These are phyloP conservation scores for Polytrichum commune DNA, from an alignment of 225 moss, liverwort and hornwort genomes.

Conservation along the genomic window DNA sequence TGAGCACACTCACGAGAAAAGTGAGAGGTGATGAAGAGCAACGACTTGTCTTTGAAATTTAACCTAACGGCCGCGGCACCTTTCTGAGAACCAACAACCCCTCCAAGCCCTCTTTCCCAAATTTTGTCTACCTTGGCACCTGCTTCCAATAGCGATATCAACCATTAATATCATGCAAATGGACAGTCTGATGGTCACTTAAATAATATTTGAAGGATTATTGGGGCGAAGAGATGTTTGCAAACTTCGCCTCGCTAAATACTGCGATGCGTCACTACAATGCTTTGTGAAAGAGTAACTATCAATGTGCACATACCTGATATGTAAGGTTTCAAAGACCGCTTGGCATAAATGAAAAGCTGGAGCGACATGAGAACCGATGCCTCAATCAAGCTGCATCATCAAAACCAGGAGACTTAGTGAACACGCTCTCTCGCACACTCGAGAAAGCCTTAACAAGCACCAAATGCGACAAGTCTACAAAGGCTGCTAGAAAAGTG, in stretches of 20 bases:
- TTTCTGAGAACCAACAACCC: conserved; percentile 77
- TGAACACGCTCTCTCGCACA: background rate
- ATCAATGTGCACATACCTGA: conserved; percentile 37
- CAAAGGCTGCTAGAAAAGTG: too few species aligned
- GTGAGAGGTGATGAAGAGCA: conserved; percentile 84
- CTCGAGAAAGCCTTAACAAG: too few species aligned
- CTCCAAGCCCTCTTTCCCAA: conserved; percentile 68
- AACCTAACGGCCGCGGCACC: conserved; percentile 76
- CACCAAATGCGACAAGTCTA: too few species aligned
- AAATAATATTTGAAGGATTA: too few species aligned
- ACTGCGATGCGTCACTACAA: background rate
- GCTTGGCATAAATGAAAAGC: conserved; percentile 66
- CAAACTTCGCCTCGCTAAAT: too few species aligned
- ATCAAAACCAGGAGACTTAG: background rate
- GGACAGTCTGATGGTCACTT: too few species aligned
- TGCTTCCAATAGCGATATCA: conserved; percentile 24
- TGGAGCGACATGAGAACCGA: conserved; percentile 77
- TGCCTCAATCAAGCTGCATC: conserved; percentile 48
- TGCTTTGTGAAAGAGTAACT: background rate
- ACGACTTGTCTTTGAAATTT: conserved; percentile 50
- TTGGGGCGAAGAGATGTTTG: too few species aligned
- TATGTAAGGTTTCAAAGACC: conserved; percentile 57
- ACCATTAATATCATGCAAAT: too few species aligned
- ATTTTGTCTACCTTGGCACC: conserved; percentile 77
- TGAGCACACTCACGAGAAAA: conserved; percentile 58